Conservation (phyloP, 345 rosid species). For the Psidium friedrichsthalianum region DNA sequence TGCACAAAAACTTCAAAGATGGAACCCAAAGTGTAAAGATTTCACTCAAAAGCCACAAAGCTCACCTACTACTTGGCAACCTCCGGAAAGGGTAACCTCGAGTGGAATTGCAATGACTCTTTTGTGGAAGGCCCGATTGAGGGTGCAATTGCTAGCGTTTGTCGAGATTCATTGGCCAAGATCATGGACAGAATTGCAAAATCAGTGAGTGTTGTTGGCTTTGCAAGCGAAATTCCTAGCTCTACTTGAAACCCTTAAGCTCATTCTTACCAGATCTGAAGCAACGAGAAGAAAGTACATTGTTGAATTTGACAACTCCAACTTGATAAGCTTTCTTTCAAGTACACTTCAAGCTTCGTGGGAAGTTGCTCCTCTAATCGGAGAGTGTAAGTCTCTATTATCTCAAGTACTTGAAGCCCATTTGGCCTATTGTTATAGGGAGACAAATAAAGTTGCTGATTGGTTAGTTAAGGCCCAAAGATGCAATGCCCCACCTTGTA, state of each 20-base stretch:
- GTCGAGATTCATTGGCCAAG: neutral
- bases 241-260: neutral
- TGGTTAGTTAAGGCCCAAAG: too few relatives aligned
- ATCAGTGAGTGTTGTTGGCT: neutral
- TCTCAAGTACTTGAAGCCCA: neutral
- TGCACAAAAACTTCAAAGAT: too few relatives aligned
- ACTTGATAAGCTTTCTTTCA: neutral
- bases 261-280: neutral
- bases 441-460: neutral
- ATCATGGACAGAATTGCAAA: neutral
- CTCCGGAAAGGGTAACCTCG: too few relatives aligned
- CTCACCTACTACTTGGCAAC: too few relatives aligned
- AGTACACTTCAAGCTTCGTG: neutral
- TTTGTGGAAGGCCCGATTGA: too few relatives aligned
- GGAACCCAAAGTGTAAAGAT: too few relatives aligned
- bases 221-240: neutral
- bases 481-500: neutral
- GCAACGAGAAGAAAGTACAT: neutral
- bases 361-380: neutral
- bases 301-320: neutral
- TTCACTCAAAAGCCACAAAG: too few relatives aligned
- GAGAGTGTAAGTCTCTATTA: neutral
- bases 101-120: too few relatives aligned
- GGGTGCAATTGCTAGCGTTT: too few relatives aligned
- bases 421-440: neutral